A percentile compares a stretch with the other conserved stretches of the same genome.
These are phyloP conservation scores for Suhomyces maxii DNA, from an alignment of 1,139 yeast genomes.

Conservation along the genomic window DNA sequence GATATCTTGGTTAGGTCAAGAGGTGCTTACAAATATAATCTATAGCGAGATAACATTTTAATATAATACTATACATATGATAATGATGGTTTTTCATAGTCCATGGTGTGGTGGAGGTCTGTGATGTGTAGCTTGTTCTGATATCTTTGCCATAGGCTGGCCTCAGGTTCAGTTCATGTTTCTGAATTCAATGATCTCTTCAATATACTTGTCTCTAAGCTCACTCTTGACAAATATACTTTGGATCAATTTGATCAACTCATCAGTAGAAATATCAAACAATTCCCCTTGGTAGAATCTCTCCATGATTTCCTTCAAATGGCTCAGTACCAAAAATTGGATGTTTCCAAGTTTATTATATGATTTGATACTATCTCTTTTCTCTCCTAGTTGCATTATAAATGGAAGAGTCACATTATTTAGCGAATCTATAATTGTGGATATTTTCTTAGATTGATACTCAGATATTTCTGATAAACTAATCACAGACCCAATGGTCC, in stretches of 20 bases:
- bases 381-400: conserved; percentile 14
- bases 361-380: conserved; percentile 21
- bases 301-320: conserved; percentile 68
- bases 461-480: conserved; percentile 38
- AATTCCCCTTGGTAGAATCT: conserved; percentile 72
- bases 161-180: conserved; percentile 12
- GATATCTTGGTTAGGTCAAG: too few relatives aligned
- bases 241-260: conserved; percentile 58
- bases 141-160: too few relatives aligned
- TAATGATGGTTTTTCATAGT: too few relatives aligned
- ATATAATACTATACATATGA: too few relatives aligned
- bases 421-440: conserved; percentile 26
- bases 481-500: conserved; percentile 30
- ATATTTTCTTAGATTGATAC: conserved; percentile 32
- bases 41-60: too few relatives aligned
- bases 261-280: conserved; percentile 67
- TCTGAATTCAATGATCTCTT: conserved; percentile 56
- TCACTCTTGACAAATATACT: conserved; percentile 71
- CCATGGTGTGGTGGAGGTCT: too few relatives aligned
- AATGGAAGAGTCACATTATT: conserved; percentile 20
- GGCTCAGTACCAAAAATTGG: conserved; percentile 48
- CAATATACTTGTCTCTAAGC: conserved; percentile 57
- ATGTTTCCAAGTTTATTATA: conserved; percentile 48
- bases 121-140: too few relatives aligned
- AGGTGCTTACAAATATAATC: too few relatives aligned